A percentile compares a stretch with the other conserved stretches of the same genome.
Conservation (phyloP, 768 basidiomycete species). For the Crassisporium funariophilum region DNA sequence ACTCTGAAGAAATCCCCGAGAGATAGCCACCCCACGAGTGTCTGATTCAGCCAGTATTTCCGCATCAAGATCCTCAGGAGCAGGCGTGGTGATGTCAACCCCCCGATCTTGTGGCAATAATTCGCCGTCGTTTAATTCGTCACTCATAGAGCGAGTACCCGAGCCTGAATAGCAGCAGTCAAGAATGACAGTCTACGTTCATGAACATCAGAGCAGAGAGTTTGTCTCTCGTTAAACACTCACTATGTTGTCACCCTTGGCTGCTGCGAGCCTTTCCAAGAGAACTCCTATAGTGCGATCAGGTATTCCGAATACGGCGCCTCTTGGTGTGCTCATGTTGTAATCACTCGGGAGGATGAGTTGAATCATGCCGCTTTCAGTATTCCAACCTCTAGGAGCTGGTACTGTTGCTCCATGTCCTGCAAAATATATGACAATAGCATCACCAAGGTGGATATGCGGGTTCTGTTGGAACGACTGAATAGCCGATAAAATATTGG, state of each 20-base stretch:
- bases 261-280: constrained; percentile 40
- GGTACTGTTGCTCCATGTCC: constrained; percentile 57
- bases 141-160: constrained; percentile 4
- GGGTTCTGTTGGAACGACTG: constrained; percentile 53
- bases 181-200: constrained; percentile 11
- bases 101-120: background rate
- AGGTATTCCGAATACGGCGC: constrained; percentile 49
- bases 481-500: constrained; percentile 54
- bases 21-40: background rate
- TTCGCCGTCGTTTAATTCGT: too few species aligned
- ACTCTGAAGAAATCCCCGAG: background rate
- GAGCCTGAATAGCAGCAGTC: constrained; percentile 15
- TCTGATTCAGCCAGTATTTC: constrained; percentile 1
- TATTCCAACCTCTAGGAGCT: constrained; percentile 34
- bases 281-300: constrained; percentile 58
- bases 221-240: background rate
- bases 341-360: constrained; percentile 62
- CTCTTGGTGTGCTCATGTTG: constrained; percentile 29
- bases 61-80: background rate
- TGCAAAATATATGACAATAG: constrained; percentile 63
- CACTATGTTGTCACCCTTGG: constrained; percentile 59
- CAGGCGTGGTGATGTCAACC: background rate
- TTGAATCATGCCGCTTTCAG: constrained; percentile 40
- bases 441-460: constrained; percentile 51
- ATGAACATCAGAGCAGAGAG: background rate